phyloP scores from a whole-genome alignment of 1,284 basidiomycete species.

The Ceratobasidium sp. region DNA sequence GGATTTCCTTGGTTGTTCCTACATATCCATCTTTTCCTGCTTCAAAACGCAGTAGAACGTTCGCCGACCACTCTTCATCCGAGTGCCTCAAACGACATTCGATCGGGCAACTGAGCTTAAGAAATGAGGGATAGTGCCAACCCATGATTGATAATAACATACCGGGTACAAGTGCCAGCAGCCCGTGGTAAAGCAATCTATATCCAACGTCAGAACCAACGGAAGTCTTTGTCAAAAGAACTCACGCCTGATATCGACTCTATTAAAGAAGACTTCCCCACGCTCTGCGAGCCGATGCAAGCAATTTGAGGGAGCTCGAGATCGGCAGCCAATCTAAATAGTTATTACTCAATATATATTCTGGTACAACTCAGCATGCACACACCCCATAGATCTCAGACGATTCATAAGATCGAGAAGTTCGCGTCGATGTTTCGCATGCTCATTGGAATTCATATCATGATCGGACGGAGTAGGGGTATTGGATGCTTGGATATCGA shows the following conservation, averaged over 20 bases:
- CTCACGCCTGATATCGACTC: conserved; percentile 49
- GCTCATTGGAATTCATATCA: conserved; percentile 36
- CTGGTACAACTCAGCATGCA: too few relatives aligned
- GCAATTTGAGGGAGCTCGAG: conserved; percentile 64
- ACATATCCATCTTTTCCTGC: conserved; percentile 48
- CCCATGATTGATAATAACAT: background rate
- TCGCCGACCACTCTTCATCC: conserved; percentile 46
- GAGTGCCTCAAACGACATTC: conserved; percentile 46
- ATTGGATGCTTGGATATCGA: background rate
- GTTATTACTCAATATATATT: background rate
- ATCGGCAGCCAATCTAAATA: conserved; percentile 53
- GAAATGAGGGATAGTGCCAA: background rate
- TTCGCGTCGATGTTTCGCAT: conserved; percentile 35
- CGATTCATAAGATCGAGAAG: conserved; percentile 32
- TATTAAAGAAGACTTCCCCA: conserved; percentile 67
- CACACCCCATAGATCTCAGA: conserved; percentile 27
- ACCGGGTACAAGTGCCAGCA: conserved; percentile 48
- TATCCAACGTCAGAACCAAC: background rate
- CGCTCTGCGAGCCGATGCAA: conserved; percentile 68
- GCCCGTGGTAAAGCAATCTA: conserved; percentile 48
- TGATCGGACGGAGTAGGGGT: background rate
- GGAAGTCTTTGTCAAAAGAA: background rate
- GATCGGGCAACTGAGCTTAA: conserved; percentile 43
- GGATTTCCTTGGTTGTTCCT: conserved; percentile 28
- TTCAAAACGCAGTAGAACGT: conserved; percentile 48